Percentiles rank a stretch among this genome's conserved stretches.
These are phyloP conservation scores for Sorghum bicolor DNA, from an alignment of 176 grass and related monocot genomes.

Conservation along the genomic window DNA sequence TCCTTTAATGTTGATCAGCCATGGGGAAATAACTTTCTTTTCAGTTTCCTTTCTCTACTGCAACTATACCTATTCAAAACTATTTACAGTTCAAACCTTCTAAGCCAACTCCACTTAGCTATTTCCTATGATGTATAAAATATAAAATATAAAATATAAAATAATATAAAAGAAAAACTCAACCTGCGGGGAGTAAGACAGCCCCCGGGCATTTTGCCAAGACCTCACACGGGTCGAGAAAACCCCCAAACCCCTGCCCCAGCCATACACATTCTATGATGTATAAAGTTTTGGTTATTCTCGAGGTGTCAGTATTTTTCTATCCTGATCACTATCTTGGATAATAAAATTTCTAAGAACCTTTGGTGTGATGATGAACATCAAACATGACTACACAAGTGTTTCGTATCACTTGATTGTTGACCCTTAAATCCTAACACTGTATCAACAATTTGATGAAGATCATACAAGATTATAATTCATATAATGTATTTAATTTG, in stretches of 20 bases:
- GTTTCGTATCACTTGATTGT: neutral
- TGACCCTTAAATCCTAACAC: neutral
- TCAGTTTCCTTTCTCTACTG: neutral
- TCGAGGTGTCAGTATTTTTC: neutral
- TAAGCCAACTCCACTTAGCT: neutral
- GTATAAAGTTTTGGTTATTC: neutral
- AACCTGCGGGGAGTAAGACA: neutral
- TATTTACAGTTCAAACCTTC: neutral
- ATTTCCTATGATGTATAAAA: neutral
- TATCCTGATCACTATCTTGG: neutral
- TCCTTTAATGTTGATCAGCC: neutral
- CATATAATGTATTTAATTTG: slow-evolving; percentile 2
- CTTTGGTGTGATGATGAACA: neutral
- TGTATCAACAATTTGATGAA: neutral
- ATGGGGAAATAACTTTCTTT: neutral
- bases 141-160: too few relatives aligned
- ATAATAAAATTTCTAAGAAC: neutral
- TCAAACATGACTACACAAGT: neutral
- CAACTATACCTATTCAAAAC: neutral
- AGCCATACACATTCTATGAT: neutral
- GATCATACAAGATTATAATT: slow-evolving; percentile 1
- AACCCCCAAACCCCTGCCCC: neutral
- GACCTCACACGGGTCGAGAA: neutral
- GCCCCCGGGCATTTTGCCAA: neutral
- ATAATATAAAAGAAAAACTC: neutral